phyloP scores from a whole-genome alignment of 257 asterid species.

The Thymus quinquecostatus region DNA sequence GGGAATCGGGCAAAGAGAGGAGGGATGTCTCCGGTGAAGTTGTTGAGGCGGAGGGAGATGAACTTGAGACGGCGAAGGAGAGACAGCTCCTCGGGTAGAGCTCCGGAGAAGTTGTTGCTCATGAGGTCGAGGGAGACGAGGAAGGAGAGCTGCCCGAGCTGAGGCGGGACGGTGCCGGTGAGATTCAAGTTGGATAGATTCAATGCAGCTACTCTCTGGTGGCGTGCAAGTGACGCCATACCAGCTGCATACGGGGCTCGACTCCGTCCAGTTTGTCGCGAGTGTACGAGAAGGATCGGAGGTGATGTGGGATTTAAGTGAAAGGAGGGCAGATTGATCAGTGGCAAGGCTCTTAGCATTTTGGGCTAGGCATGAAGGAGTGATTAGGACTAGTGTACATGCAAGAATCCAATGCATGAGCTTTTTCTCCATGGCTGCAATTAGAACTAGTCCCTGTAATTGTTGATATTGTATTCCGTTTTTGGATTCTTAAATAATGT shows the following conservation, averaged over 20 bases:
- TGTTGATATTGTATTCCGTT: too few relatives aligned
- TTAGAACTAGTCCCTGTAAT: too few relatives aligned
- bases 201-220: neutral
- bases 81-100: neutral
- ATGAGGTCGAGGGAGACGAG: neutral
- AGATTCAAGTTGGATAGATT: neutral
- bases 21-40: neutral
- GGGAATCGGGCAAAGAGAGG: neutral
- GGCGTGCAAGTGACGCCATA: neutral
- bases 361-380: too few relatives aligned
- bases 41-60: neutral
- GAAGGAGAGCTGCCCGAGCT: neutral
- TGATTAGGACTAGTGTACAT: too few relatives aligned
- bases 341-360: neutral
- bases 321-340: neutral
- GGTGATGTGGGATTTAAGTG: neutral
- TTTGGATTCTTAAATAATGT: too few relatives aligned
- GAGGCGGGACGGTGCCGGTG: neutral
- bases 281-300: neutral
- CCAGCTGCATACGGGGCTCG: too few relatives aligned
- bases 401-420: neutral
- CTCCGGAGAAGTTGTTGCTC: neutral
- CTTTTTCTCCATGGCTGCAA: too few relatives aligned
- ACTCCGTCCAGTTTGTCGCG: too few relatives aligned
- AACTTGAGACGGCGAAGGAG: neutral